Base-by-base conservation (phyloP, 371 early-diverging fungal genomes). In the Basidiobolus heterosporus region DNA sequence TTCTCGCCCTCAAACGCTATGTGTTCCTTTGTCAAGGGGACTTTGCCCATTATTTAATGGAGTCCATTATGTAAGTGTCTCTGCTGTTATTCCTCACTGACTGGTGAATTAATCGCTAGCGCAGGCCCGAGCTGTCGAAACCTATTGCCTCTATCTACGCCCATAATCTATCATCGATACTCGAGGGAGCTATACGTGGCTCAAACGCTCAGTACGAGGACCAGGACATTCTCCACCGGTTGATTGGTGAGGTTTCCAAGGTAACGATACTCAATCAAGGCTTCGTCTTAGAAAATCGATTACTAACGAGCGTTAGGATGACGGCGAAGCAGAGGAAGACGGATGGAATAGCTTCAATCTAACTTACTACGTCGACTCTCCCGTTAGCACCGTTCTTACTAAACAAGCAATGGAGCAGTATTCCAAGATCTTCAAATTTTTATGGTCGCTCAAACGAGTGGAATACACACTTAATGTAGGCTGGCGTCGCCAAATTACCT, bases 21-120 rank as follows among this genome's bases (percentile, higher is more conserved):
- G 58, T 96, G n/a, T 58, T 96, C 23, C 62, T 96, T 14, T 91
- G 87, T 36, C 90, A 93, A 60, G 97, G 94, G n/a, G 94, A 96
- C 54, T 92, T 94, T 65, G 80, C 89, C 38, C 85, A 86, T 51
- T 73, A 76, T 45, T 59, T 96, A 35, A 80, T 92, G 80, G 88
- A 85, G 51, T 69, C 72, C 16, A 54, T 95, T 36, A 80, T 82
- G 80, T 85, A 70, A 50, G 63, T 52, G 20, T 47, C n/a, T 18
- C 30, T 30, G n/a, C 17, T 46, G 24, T 2, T 24, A 45, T 17
- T 24, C 16, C 15, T 14, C 23, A 40, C 17, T 15, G 18, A 13
- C 36, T 22, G 16, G 19, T 24, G 22, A 11, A 30, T 19, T 41
- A 20, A 15, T 13, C 36, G 18, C 38, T 22, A 49, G 6, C 37